phyloP scores from a whole-genome alignment of 2,329 filamentous ascomycete genomes.

The Colletotrichum trifolii region DNA sequence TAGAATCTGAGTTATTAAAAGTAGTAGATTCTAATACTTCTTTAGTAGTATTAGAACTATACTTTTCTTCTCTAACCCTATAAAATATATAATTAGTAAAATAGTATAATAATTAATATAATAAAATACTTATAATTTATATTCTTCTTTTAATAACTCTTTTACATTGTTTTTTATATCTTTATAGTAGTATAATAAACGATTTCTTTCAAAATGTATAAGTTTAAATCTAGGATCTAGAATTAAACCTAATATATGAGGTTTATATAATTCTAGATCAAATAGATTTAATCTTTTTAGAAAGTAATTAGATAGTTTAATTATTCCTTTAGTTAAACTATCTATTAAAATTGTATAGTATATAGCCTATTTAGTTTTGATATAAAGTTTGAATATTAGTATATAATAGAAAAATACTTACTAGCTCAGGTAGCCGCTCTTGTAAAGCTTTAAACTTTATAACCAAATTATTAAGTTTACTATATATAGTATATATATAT shows the following conservation, averaged over 20 bases:
- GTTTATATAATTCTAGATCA: background rate
- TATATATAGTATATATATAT: background rate
- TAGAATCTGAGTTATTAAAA: too few relatives aligned
- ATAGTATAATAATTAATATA: too few relatives aligned
- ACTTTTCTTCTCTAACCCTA: too few relatives aligned
- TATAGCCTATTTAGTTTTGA: too few relatives aligned
- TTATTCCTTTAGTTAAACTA: background rate
- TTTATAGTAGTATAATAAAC: background rate
- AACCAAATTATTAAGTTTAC: background rate
- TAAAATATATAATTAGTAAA: too few relatives aligned
- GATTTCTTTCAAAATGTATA: background rate
- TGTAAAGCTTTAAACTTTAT: background rate
- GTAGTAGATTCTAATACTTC: too few relatives aligned
- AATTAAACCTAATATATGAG: background rate
- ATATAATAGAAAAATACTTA: conserved; percentile 9
- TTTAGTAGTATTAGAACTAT: too few relatives aligned
- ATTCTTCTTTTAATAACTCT: background rate
- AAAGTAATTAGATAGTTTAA: background rate
- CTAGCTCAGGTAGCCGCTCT: background rate
- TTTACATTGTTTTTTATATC: background rate
- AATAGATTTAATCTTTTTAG: background rate
- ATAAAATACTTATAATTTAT: background rate
- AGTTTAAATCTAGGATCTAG: background rate
- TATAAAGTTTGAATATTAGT: background rate
- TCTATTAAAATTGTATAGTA: background rate